phyloP scores from a whole-genome alignment of 1,284 basidiomycete genomes.

The Sanghuangporus sanghuang region DNA sequence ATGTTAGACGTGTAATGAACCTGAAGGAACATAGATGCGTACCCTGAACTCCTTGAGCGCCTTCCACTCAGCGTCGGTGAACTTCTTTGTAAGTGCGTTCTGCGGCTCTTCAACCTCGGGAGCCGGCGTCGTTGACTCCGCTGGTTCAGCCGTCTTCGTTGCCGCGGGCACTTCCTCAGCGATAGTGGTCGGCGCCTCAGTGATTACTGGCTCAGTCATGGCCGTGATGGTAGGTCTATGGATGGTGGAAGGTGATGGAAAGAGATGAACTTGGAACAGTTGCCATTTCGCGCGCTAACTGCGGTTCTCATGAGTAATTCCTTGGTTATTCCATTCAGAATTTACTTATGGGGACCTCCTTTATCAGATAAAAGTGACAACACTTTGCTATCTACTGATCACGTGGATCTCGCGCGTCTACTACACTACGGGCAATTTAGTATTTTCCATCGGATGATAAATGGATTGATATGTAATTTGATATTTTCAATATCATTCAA shows the following conservation, averaged over 20 bases:
- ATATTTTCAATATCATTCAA: too few species aligned
- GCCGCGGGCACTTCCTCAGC: conserved; percentile 13
- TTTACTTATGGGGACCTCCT: not conserved
- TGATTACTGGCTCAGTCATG: conserved; percentile 17
- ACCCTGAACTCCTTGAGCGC: conserved; percentile 66
- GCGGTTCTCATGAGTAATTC: not conserved
- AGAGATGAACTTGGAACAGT: not conserved
- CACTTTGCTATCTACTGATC: not conserved
- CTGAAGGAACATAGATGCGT: conserved; percentile 25
- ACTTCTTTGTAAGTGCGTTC: conserved; percentile 60
- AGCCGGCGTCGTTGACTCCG: conserved; percentile 8
- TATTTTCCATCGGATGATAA: too few species aligned
- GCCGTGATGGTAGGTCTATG: not conserved
- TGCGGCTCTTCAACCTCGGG: conserved; percentile 45
- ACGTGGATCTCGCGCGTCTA: not conserved
- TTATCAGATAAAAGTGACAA: not conserved
- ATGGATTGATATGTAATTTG: too few species aligned
- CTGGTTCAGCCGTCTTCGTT: conserved; percentile 15
- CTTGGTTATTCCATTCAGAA: not conserved
- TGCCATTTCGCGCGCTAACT: not conserved
- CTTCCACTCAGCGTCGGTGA: conserved; percentile 63
- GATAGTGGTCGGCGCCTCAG: conserved; percentile 12
- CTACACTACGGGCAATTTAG: too few species aligned
- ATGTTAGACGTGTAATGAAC: not conserved
- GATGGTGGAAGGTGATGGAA: not conserved